These are phyloP conservation scores for Medicago ruthenica DNA, from an alignment of 306 rosid genomes.

Conservation along the genomic window DNA sequence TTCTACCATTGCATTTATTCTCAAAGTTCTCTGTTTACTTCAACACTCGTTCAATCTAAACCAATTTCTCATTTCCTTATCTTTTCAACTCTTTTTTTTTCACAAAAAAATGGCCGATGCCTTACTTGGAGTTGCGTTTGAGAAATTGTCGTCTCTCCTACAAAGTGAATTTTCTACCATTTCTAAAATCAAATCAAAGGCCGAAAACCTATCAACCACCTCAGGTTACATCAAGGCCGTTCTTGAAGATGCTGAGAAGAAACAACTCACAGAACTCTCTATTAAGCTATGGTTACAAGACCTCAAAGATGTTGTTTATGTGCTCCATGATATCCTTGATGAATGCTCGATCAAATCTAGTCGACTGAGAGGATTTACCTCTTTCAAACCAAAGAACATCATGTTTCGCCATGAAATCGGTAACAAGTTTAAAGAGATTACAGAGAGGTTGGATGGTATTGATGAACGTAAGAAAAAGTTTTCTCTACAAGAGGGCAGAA, in stretches of 20 bases:
- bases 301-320: background rate
- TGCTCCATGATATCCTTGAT: background rate
- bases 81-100: too few species aligned
- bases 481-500: background rate
- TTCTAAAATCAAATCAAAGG: background rate
- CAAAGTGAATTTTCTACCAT: background rate
- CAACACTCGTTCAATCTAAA: too few species aligned
- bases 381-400: background rate
- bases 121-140: background rate
- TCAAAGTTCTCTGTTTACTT: too few species aligned
- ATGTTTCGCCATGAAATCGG: background rate
- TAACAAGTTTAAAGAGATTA: background rate
- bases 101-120: too few species aligned
- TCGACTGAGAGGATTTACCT: background rate
- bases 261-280: background rate
- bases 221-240: background rate
- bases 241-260: background rate
- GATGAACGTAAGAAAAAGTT: background rate
- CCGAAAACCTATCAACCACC: background rate
- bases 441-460: background rate
- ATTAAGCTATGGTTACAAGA: background rate
- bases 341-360: background rate
- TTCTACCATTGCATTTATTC: too few species aligned
- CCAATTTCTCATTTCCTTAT: too few species aligned
- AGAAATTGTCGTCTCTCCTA: background rate